phyloP scores from a whole-genome alignment of 2,329 filamentous ascomycete genomes.

The Xylaria sp. region DNA sequence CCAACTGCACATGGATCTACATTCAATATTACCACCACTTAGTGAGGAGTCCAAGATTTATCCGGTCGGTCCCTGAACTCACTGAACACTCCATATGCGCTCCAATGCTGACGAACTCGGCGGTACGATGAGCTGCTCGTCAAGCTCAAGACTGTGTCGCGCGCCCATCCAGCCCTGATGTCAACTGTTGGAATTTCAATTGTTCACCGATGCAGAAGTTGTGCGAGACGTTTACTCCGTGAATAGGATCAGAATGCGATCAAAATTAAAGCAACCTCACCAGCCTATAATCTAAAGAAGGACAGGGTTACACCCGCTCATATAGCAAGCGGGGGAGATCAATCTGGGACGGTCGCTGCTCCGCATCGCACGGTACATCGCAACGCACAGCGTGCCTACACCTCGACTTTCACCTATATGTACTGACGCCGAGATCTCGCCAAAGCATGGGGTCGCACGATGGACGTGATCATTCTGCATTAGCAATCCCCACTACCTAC shows the following conservation, averaged over 20 bases:
- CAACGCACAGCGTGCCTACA: slow-evolving; percentile 1
- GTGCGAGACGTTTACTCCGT: too few species aligned
- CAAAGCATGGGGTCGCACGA: background rate
- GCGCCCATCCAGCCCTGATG: background rate
- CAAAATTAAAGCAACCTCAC: background rate
- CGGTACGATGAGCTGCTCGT: background rate
- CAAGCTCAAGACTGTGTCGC: background rate
- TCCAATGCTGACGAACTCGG: background rate
- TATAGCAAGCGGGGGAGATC: slow-evolving; percentile 39
- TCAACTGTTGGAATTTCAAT: background rate
- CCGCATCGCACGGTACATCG: slow-evolving; percentile 42
- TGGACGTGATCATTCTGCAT: background rate
- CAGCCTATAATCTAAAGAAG: slow-evolving; percentile 3
- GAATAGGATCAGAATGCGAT: background rate
- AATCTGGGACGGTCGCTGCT: slow-evolving; percentile 42
- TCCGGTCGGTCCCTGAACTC: slow-evolving; percentile 10
- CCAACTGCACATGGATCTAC: slow-evolving; percentile 2
- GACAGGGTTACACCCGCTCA: slow-evolving; percentile 37
- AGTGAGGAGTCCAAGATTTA: slow-evolving; percentile 24
- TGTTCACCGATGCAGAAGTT: background rate
- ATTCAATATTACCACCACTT: slow-evolving; percentile 7
- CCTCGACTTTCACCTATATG: slow-evolving; percentile 24
- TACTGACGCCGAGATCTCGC: slow-evolving; percentile 29
- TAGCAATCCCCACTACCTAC: slow-evolving; percentile 1
- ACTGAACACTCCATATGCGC: background rate